Base-by-base conservation (phyloP, 2,329 filamentous ascomycete species). In the Fulvia fulva region DNA sequence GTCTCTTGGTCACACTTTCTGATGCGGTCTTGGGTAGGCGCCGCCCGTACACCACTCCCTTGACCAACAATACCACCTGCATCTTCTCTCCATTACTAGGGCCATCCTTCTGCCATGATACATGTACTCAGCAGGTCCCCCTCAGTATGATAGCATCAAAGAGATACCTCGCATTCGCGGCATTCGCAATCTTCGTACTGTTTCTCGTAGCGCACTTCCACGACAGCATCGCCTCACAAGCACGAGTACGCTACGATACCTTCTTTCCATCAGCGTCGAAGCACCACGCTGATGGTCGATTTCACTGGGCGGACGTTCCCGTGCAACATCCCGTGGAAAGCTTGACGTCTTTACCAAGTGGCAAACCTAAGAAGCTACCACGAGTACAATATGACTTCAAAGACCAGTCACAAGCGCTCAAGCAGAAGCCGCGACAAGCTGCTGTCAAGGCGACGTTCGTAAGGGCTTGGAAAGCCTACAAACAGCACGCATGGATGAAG, bases 391-490 rank as follows among this genome's bases (percentile, higher is more conserved):
- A 72, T 59, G 62, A 68, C 1, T 79, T 80, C 59, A 58, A 68
- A 1, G 49, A 64, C 5, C 77, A 79, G 58, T 56, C 63, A n/a
- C 67, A 57, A 64, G 68, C 37, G 63, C 65, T 41, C 61, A 68
- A 63, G 61, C 74, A 57, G 63, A 74, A 65, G 62, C 73, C 58
- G 62, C 74, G 68, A 57, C 70, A 60, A 67, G 71, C 63, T 56
- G 71, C 63, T 56, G 77, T 80, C 32, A 75, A 74, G 58, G 72
- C 71, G 49, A 72, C 74, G 2, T 80, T 80, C 56, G 53, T 73
- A 54, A 73, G 74, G 49, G 75, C 73, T 56, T 81, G 78, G 77
- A 71, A 68, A 5, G 71, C 73, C 11, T 81, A 81, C 65, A 71
- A 72, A 30, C 55, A 70, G 43, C 70, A 75, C 61, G 78, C 77